Percentiles rank a stretch among this genome's conserved stretches.
phyloP scores from a whole-genome alignment of 202 grass and related monocot genomes.

The Hordeum pubiflorum region DNA sequence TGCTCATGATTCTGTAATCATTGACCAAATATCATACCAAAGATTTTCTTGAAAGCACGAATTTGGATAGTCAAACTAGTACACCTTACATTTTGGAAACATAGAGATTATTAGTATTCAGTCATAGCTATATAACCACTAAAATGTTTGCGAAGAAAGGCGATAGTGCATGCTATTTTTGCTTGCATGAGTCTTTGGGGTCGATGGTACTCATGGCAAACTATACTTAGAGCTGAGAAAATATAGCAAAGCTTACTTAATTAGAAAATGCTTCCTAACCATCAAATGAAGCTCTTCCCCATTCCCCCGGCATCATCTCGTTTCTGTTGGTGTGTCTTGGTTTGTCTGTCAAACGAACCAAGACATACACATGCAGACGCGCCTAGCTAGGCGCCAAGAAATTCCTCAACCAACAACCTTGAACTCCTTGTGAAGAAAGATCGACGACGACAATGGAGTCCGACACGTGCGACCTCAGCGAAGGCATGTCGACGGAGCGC shows the following conservation, averaged over 20 bases:
- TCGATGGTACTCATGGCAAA: background rate
- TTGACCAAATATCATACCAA: too few relatives aligned
- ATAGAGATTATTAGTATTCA: too few relatives aligned
- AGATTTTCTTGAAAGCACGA: too few relatives aligned
- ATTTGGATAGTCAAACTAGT: too few relatives aligned
- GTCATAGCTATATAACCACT: too few relatives aligned
- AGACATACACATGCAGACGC: conserved; percentile 17
- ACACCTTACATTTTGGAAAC: too few relatives aligned
- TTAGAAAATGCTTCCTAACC: background rate
- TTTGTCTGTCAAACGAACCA: background rate
- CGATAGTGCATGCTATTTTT: background rate
- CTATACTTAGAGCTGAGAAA: background rate
- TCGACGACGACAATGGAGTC: background rate
- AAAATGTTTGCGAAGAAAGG: background rate
- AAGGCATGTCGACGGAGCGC: conserved; percentile 19
- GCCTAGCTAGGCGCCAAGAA: background rate
- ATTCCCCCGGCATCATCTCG: background rate
- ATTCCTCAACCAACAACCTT: background rate
- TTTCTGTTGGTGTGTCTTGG: conserved; percentile 18
- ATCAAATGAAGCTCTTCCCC: background rate
- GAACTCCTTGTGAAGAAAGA: background rate
- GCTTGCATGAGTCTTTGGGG: background rate
- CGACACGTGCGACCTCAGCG: background rate
- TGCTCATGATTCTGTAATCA: too few relatives aligned
- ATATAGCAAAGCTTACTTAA: background rate